Evolutionary conservation across 257 asterid species (phyloP).

Genomic region (Thymus quinquecostatus): DNA sequence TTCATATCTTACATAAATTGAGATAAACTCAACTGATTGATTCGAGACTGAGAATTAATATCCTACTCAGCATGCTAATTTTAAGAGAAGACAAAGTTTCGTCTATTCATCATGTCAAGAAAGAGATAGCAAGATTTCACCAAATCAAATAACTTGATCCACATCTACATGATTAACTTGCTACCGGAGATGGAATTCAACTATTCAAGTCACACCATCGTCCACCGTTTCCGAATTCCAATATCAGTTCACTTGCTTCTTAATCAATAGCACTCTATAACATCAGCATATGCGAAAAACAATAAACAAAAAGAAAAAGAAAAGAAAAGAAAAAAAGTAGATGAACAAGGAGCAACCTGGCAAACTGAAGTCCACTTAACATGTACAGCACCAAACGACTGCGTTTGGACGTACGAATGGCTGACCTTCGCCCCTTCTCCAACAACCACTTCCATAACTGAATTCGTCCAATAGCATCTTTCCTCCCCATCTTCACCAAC

Average conservation of each 20-base stretch:
- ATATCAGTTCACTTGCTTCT: slow-evolving; percentile 12
- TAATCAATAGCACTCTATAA: slow-evolving; percentile 15
- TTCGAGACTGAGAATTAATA: not conserved
- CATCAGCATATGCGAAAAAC: not conserved
- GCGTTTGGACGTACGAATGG: slow-evolving; percentile 83
- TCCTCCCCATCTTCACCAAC: slow-evolving; percentile 49
- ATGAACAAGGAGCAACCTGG: slow-evolving; percentile 53
- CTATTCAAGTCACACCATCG: not conserved
- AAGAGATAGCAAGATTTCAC: not conserved
- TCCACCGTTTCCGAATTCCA: not conserved
- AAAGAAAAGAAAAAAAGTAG: not conserved
- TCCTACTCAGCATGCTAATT: not conserved
- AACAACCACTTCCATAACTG: slow-evolving; percentile 70
- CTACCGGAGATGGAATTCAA: slow-evolving; percentile 7
- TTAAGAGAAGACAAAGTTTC: not conserved
- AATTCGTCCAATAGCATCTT: slow-evolving; percentile 79
- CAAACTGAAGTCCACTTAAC: slow-evolving; percentile 89
- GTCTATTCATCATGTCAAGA: not conserved
- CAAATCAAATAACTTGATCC: slow-evolving; percentile 7
- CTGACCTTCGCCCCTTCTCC: slow-evolving; percentile 77
- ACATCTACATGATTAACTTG: not conserved
- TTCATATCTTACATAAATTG: not conserved
- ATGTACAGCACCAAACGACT: slow-evolving; percentile 81
- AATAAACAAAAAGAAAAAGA: not conserved
- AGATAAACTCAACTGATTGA: not conserved